Conservation (phyloP, 495 filamentous ascomycete genomes). For the Neurospora sp. region DNA sequence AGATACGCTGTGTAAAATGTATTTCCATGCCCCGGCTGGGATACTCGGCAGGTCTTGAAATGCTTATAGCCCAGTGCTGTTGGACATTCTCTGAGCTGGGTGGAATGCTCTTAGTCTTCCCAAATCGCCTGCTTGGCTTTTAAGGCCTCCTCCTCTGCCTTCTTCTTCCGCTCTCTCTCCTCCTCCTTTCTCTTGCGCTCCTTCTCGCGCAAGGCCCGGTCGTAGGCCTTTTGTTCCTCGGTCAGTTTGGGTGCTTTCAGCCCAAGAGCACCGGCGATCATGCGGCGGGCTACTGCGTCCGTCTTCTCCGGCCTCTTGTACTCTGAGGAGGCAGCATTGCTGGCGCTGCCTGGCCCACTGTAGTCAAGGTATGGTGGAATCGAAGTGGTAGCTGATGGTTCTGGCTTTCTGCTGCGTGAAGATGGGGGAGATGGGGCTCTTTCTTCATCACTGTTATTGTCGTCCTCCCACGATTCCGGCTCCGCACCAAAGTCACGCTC, state of each 20-base stretch:
- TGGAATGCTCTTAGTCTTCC: slow-evolving; percentile 51
- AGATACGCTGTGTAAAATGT: not conserved
- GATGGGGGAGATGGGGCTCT: not conserved
- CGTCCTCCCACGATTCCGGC: not conserved
- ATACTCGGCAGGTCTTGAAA: not conserved
- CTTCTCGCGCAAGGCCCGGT: slow-evolving; percentile 72
- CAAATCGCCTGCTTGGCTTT: slow-evolving; percentile 66
- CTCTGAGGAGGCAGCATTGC: not conserved
- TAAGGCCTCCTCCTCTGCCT: slow-evolving; percentile 58
- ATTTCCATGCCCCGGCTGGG: not conserved
- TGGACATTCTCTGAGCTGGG: not conserved
- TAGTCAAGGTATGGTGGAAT: not conserved
- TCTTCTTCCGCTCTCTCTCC: slow-evolving; percentile 56
- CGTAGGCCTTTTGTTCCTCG: slow-evolving; percentile 83
- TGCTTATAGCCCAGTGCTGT: too few relatives aligned
- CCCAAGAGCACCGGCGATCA: slow-evolving; percentile 86
- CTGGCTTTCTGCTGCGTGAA: not conserved
- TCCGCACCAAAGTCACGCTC: slow-evolving; percentile 3
- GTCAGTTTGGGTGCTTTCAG: slow-evolving; percentile 70
- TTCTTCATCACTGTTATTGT: not conserved
- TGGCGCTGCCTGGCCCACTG: slow-evolving; percentile 8
- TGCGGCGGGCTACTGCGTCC: slow-evolving; percentile 75
- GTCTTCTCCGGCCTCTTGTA: slow-evolving; percentile 72
- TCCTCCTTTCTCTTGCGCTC: slow-evolving; percentile 68
- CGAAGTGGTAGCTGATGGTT: not conserved